These are phyloP conservation scores for Vitis hybrid DNA, from an alignment of 177 flowering plant genomes.

Conservation along the genomic window DNA sequence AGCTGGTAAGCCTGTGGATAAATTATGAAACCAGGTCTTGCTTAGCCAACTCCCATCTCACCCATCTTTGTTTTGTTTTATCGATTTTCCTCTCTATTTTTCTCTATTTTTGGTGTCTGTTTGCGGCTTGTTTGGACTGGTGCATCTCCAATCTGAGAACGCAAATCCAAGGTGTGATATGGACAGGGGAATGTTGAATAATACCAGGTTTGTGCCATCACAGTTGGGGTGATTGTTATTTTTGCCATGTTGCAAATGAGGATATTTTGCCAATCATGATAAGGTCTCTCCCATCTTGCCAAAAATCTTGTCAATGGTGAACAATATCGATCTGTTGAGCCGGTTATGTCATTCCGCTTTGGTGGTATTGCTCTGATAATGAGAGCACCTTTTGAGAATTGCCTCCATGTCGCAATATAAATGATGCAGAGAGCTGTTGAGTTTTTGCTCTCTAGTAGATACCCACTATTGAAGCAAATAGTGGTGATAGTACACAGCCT, in stretches of 20 bases:
- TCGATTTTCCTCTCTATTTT: too few species aligned
- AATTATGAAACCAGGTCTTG: too few species aligned
- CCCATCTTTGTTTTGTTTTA: too few species aligned
- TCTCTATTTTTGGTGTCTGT: too few species aligned
- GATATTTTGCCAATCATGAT: constrained; percentile 71
- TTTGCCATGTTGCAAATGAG: constrained; percentile 82
- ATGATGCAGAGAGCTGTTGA: constrained; percentile 78
- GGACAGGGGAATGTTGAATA: constrained; percentile 56
- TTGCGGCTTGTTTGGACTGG: too few species aligned
- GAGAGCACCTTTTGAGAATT: constrained; percentile 74
- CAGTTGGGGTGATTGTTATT: constrained; percentile 85
- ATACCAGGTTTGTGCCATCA: constrained; percentile 79
- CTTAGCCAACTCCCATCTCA: too few species aligned
- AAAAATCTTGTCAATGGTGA: constrained; percentile 57
- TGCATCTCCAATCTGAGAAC: too few species aligned
- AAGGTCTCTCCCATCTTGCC: constrained; percentile 67
- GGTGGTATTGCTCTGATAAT: constrained; percentile 88
- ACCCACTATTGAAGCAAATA: background rate
- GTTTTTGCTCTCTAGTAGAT: constrained; percentile 56
- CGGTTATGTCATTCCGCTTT: constrained; percentile 83
- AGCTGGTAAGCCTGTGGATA: too few species aligned
- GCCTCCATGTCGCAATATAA: constrained; percentile 55
- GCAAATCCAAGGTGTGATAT: too few species aligned
- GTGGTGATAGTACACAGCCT: too few species aligned
- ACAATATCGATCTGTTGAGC: constrained; percentile 82